Conservation (phyloP, 305 asterid genomes). For the Lippia alba region DNA sequence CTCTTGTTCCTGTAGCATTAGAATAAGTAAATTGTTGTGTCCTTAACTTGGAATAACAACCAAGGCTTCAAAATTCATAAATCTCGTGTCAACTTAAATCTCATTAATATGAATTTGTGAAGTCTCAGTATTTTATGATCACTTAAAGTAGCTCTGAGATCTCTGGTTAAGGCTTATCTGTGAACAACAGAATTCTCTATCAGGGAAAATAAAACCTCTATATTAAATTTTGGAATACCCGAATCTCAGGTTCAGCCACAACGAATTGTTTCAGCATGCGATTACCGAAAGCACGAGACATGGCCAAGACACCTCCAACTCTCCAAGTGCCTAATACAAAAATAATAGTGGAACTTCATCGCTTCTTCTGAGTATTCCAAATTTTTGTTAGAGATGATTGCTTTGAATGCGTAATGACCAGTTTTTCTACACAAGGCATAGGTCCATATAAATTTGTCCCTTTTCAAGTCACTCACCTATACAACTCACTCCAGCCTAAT, state of each 20-base stretch:
- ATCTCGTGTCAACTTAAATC: not conserved
- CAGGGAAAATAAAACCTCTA: not conserved
- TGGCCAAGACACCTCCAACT: conserved; percentile 99
- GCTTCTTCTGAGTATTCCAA: conserved; percentile 13
- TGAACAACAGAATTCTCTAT: conserved; percentile 6
- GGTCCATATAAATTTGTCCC: not conserved
- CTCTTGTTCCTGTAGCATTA: conserved; percentile 74
- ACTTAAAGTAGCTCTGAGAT: not conserved
- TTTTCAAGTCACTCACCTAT: conserved; percentile 2
- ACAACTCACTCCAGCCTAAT: conserved; percentile 15
- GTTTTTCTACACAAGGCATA: conserved; percentile 10
- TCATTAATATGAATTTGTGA: not conserved
- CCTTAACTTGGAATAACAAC: not conserved
- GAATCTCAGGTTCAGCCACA: conserved; percentile 99
- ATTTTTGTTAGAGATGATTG: conserved; percentile 11
- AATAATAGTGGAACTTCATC: conserved; percentile 17
- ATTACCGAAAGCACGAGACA: conserved; percentile 99
- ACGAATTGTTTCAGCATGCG: conserved; percentile 98
- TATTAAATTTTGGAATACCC: conserved; percentile 53
- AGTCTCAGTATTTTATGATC: conserved; percentile 5
- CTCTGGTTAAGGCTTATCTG: not conserved
- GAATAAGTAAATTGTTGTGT: conserved; percentile 17
- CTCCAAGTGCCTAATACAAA: conserved; percentile 92
- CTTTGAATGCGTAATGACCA: conserved; percentile 12
- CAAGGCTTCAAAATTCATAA: not conserved